phyloP scores from a whole-genome alignment of 352 stramenopile genomes.

The Phytophthora pseudosyringae region DNA sequence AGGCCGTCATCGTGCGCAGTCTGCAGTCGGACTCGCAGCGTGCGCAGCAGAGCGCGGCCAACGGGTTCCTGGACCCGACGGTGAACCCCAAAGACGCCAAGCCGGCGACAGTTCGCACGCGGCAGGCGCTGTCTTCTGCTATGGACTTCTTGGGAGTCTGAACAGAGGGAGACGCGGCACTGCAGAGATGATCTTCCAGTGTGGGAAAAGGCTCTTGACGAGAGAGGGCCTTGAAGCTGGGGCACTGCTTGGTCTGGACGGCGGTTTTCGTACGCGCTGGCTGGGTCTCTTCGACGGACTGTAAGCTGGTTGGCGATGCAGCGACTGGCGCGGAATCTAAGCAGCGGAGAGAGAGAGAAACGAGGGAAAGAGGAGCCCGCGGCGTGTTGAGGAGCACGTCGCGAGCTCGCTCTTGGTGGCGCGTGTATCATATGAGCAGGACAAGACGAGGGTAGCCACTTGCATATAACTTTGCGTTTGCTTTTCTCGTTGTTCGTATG shows the following conservation, averaged over 20 bases:
- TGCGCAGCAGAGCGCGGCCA: slow-evolving; percentile 39
- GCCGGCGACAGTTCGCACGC: slow-evolving; percentile 71
- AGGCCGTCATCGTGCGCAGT: slow-evolving; percentile 82
- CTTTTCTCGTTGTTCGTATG: slow-evolving; percentile 12
- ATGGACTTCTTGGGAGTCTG: slow-evolving; percentile 91
- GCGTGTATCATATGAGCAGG: slow-evolving; percentile 41
- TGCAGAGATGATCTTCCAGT: slow-evolving; percentile 15
- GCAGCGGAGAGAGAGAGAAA: slow-evolving; percentile 7
- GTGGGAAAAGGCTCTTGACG: slow-evolving; percentile 10
- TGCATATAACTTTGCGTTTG: slow-evolving; percentile 37
- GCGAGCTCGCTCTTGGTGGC: slow-evolving; percentile 16
- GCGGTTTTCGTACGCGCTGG: slow-evolving; percentile 16
- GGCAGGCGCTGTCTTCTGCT: slow-evolving; percentile 80
- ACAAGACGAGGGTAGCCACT: slow-evolving; percentile 21
- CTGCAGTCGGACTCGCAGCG: slow-evolving; percentile 78
- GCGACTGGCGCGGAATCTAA: slow-evolving; percentile 11
- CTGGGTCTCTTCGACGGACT: slow-evolving; percentile 27
- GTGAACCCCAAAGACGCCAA: slow-evolving; percentile 87
- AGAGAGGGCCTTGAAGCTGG: slow-evolving; percentile 7
- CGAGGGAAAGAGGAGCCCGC: neutral
- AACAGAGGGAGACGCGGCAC: neutral
- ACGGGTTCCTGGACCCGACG: slow-evolving; percentile 65
- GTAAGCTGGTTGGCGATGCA: slow-evolving; percentile 28
- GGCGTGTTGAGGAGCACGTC: slow-evolving; percentile 15
- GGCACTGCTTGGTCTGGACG: slow-evolving; percentile 11